phyloP scores from a whole-genome alignment of 2,329 filamentous ascomycete genomes.

The Diaporthe sp. region DNA sequence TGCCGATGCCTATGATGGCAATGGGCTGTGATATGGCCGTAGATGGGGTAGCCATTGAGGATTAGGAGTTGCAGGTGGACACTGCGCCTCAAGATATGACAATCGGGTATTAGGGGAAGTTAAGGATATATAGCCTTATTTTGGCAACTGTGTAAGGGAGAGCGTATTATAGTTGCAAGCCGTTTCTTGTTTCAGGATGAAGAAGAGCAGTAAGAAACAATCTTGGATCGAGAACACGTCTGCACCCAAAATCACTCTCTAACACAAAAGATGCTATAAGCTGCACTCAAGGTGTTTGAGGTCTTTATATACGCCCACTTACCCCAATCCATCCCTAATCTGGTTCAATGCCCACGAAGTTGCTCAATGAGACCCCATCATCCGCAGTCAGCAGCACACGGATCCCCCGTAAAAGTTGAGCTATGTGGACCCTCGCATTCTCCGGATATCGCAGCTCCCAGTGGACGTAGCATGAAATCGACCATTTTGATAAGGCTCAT shows the following conservation, averaged over 20 bases:
- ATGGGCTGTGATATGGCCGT: conserved; percentile 24
- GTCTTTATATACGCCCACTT: neutral
- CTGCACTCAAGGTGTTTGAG: too few species aligned
- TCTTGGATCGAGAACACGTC: neutral
- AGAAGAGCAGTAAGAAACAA: neutral
- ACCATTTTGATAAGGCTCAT: neutral
- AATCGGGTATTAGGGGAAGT: neutral
- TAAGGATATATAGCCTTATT: neutral
- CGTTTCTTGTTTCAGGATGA: neutral
- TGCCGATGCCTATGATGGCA: conserved; percentile 38
- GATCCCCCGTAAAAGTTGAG: too few species aligned
- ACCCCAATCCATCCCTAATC: neutral
- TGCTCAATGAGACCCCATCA: neutral
- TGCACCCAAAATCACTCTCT: too few species aligned
- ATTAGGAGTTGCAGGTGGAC: neutral
- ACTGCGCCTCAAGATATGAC: neutral
- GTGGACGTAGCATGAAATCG: too few species aligned
- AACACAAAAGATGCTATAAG: too few species aligned
- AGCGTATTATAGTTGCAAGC: neutral
- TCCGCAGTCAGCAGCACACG: neutral
- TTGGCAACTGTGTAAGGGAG: neutral
- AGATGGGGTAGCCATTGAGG: neutral
- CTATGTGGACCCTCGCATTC: too few species aligned
- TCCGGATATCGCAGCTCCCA: neutral
- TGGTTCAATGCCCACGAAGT: neutral